Conservation (phyloP, 345 rosid genomes). For the Dipteronia dyeriana region DNA sequence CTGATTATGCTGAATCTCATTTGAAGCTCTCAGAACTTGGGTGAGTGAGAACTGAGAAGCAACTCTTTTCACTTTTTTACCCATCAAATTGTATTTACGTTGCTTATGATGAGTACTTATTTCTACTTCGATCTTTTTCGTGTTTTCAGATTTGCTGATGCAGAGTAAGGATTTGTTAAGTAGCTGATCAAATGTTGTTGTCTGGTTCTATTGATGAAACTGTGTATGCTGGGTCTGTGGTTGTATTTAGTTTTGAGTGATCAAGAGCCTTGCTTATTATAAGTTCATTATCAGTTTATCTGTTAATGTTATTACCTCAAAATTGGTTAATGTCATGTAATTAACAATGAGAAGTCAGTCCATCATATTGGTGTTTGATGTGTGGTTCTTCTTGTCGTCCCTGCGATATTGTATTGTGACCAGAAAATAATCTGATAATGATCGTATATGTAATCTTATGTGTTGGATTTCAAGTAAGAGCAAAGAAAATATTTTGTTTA, state of each 20-base stretch:
- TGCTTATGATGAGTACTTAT: background rate
- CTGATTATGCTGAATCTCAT: slow-evolving; percentile 71
- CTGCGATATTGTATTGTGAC: background rate
- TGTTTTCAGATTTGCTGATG: slow-evolving; percentile 37
- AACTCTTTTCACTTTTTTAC: background rate
- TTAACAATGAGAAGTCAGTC: background rate
- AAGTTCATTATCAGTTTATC: background rate
- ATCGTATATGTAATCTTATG: background rate
- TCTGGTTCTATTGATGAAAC: background rate
- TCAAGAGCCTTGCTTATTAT: background rate
- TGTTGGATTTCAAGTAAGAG: background rate
- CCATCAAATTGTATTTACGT: background rate
- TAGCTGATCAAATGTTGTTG: background rate
- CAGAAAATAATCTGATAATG: background rate
- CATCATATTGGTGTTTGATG: background rate
- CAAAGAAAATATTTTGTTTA: too few relatives aligned
- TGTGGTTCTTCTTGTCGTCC: background rate
- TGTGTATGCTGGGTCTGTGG: background rate
- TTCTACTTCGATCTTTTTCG: background rate
- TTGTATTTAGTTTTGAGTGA: background rate
- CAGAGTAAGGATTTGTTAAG: slow-evolving; percentile 19
- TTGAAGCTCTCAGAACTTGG: slow-evolving; percentile 84
- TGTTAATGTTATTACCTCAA: background rate
- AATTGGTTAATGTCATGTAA: background rate
- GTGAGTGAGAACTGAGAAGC: slow-evolving; percentile 28